Evolutionary conservation across 2,329 filamentous ascomycete species (phyloP).

Genomic region (Cladosporium sphaerospermum): DNA sequence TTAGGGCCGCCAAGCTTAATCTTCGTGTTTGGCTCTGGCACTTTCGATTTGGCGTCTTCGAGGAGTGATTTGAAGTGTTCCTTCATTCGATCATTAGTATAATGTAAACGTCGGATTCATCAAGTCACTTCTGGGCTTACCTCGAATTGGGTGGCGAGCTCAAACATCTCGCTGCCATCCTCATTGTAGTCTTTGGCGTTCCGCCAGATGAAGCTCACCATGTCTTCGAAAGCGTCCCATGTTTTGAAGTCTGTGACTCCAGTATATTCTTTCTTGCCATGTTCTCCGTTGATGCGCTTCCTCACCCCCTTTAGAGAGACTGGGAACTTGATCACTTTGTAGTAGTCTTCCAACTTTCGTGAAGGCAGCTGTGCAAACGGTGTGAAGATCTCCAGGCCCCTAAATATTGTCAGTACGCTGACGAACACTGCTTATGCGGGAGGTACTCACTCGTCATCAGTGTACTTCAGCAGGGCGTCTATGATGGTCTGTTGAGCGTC

Average conservation of each 20-base stretch:
- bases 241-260: slow-evolving; percentile 65
- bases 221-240: slow-evolving; percentile 77
- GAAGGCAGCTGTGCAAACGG: slow-evolving; percentile 75
- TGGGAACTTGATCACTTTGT: slow-evolving; percentile 73
- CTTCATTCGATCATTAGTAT: slow-evolving; percentile 38
- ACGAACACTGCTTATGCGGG: slow-evolving; percentile 6
- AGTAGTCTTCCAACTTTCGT: slow-evolving; percentile 75
- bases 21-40: slow-evolving; percentile 66
- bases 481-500: slow-evolving; percentile 82
- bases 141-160: slow-evolving; percentile 72
- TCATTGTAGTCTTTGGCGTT: slow-evolving; percentile 90
- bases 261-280: slow-evolving; percentile 58
- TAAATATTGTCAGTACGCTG: slow-evolving; percentile 20
- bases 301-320: slow-evolving; percentile 71
- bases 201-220: slow-evolving; percentile 73
- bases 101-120: not conserved
- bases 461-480: slow-evolving; percentile 62
- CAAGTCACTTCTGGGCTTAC: slow-evolving; percentile 42
- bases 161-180: slow-evolving; percentile 78
- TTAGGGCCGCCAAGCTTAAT: slow-evolving; percentile 61
- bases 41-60: slow-evolving; percentile 63
- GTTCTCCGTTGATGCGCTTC: slow-evolving; percentile 68
- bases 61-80: slow-evolving; percentile 63
- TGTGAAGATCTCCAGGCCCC: slow-evolving; percentile 62
- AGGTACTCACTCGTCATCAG: slow-evolving; percentile 56